Percentiles rank a stretch among this genome's conserved stretches.
These are phyloP conservation scores for Penicillium sp. DNA, from an alignment of 2,329 filamentous ascomycete genomes.

Conservation along the genomic window DNA sequence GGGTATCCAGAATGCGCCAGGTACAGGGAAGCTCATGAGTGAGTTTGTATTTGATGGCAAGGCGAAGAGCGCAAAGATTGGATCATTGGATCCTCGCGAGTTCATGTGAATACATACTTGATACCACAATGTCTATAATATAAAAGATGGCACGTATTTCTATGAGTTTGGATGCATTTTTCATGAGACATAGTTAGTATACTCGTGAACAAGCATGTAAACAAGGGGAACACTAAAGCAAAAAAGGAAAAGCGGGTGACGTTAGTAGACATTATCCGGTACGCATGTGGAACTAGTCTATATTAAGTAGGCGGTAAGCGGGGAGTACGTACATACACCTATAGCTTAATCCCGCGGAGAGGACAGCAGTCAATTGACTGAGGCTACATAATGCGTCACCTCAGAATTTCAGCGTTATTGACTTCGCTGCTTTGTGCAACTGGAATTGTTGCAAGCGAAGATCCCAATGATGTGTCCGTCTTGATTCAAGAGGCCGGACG, in stretches of 20 bases:
- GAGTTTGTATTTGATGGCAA: slow-evolving; percentile 74
- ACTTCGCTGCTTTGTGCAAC: slow-evolving; percentile 30
- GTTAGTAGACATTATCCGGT: neutral
- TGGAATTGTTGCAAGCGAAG: slow-evolving; percentile 31
- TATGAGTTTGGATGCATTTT: neutral
- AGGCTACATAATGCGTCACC: slow-evolving; percentile 33
- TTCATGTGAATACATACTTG: slow-evolving; percentile 40
- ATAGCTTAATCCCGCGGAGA: slow-evolving; percentile 24
- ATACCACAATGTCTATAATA: neutral
- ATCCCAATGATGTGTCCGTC: slow-evolving; percentile 35
- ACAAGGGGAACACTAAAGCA: neutral
- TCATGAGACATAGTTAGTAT: neutral
- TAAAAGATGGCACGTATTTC: neutral
- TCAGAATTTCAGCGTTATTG: slow-evolving; percentile 28
- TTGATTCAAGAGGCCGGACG: slow-evolving; percentile 43
- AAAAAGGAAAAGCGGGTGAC: neutral
- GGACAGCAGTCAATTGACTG: slow-evolving; percentile 23
- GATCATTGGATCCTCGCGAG: slow-evolving; percentile 65
- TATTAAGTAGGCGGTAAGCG: neutral
- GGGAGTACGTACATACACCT: slow-evolving; percentile 1
- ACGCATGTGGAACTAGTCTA: neutral
- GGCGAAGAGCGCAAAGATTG: slow-evolving; percentile 66
- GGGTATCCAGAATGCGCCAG: slow-evolving; percentile 96
- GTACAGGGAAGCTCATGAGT: slow-evolving; percentile 76
- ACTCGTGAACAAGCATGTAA: neutral